These are phyloP conservation scores for Geotrichum klebahnii DNA, from an alignment of 1,139 yeast species.

Conservation along the genomic window DNA sequence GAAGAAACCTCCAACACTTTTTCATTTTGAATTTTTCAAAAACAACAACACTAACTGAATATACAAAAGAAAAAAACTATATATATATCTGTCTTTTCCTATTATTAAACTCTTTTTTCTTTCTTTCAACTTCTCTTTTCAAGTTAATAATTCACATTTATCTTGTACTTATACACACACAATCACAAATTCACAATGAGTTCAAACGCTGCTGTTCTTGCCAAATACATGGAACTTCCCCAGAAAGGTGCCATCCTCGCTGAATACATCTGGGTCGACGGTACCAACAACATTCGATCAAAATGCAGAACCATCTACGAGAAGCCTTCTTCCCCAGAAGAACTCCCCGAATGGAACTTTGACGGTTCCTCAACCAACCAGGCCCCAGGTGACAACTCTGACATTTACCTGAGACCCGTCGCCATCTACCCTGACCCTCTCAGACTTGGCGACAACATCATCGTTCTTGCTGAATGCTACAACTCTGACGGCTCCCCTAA, in stretches of 20 bases:
- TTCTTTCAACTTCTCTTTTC: background rate
- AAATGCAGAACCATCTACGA: slow-evolving; percentile 82
- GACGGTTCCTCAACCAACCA: slow-evolving; percentile 98
- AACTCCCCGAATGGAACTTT: slow-evolving; percentile 97
- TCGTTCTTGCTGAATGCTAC: slow-evolving; percentile 95
- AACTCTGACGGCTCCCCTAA: slow-evolving; percentile 98
- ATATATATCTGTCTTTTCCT: background rate
- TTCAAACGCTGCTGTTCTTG: slow-evolving; percentile 44
- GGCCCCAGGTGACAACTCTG: slow-evolving; percentile 98
- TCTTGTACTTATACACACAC: background rate
- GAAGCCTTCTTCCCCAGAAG: slow-evolving; percentile 69
- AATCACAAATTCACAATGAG: slow-evolving; percentile 19
- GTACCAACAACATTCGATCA: slow-evolving; percentile 87
- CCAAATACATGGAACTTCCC: slow-evolving; percentile 76
- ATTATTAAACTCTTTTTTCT: background rate
- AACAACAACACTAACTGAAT: background rate
- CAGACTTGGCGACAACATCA: slow-evolving; percentile 94
- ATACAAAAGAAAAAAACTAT: background rate
- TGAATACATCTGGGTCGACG: slow-evolving; percentile 97
- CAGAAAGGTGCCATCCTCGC: slow-evolving; percentile 88
- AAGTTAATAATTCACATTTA: too few relatives aligned
- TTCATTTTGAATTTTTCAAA: background rate
- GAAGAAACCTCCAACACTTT: background rate
- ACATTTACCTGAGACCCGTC: slow-evolving; percentile 88
- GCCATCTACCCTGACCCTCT: slow-evolving; percentile 94